phyloP scores from a whole-genome alignment of 371 early-diverging fungal species.

The Mortierella sp. region DNA sequence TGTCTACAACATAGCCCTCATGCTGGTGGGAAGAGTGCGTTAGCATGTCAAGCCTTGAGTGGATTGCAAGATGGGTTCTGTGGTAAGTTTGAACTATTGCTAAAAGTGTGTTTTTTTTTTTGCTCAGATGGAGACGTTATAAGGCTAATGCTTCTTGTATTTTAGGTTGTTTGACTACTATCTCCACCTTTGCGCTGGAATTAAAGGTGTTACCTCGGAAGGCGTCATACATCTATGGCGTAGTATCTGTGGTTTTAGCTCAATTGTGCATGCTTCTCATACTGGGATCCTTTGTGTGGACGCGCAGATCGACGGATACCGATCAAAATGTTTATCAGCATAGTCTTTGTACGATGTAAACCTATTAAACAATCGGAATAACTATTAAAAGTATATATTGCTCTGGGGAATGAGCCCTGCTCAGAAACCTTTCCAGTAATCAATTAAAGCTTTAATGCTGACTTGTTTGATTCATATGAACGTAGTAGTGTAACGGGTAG shows the following conservation, averaged over 20 bases:
- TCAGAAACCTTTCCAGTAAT: constrained; percentile 2
- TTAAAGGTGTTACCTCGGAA: constrained; percentile 56
- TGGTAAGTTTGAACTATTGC: constrained; percentile 57
- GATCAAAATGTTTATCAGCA: constrained; percentile 13
- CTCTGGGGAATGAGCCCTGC: constrained; percentile 1
- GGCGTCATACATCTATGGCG: constrained; percentile 63
- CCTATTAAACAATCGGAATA: background rate
- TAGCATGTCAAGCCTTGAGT: constrained; percentile 65
- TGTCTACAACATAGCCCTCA: constrained; percentile 57
- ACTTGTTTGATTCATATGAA: background rate
- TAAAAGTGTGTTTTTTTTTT: background rate
- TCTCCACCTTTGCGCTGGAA: constrained; percentile 81
- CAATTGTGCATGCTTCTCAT: constrained; percentile 67
- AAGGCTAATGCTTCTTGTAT: background rate
- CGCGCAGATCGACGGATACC: constrained; percentile 27
- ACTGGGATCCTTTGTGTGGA: constrained; percentile 69
- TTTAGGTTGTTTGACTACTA: constrained; percentile 76
- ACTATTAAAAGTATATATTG: background rate
- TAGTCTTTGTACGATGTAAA: constrained; percentile 10
- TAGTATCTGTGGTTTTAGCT: constrained; percentile 59
- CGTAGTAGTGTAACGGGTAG: background rate
- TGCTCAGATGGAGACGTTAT: no score
- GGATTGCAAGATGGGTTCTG: constrained; percentile 78
- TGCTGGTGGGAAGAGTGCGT: constrained; percentile 29
- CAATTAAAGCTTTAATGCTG: background rate